phyloP scores from a whole-genome alignment of 352 stramenopile species.

The Globisporangium megalacanthum region DNA sequence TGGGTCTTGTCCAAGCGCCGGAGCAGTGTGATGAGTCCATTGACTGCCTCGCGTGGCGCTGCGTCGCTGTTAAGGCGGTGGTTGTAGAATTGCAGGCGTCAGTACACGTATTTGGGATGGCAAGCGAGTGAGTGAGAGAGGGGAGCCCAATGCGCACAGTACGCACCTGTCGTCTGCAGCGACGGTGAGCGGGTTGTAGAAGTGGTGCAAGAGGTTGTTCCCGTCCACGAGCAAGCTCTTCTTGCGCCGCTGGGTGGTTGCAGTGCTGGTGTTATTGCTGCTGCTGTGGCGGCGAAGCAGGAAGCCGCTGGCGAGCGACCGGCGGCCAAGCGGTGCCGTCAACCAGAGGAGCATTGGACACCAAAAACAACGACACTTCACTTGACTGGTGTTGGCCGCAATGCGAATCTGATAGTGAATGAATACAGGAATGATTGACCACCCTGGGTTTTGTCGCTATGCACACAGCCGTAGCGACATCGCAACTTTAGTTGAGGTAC shows the following conservation, averaged over 20 bases:
- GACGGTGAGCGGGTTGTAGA: conserved; percentile 36
- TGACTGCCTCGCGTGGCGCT: conserved; percentile 31
- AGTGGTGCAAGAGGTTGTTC: conserved; percentile 63
- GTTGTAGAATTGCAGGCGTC: too few relatives aligned
- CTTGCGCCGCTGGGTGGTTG: conserved; percentile 9
- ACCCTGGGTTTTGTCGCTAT: too few relatives aligned
- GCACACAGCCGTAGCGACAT: too few relatives aligned
- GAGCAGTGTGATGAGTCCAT: conserved; percentile 39
- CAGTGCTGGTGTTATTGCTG: not conserved
- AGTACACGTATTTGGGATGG: too few relatives aligned
- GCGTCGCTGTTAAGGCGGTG: conserved; percentile 17
- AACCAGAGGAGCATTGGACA: too few relatives aligned
- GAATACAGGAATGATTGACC: too few relatives aligned
- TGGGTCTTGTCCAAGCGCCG: conserved; percentile 44
- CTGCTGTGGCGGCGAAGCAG: not conserved
- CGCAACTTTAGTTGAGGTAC: too few relatives aligned
- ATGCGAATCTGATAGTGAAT: too few relatives aligned
- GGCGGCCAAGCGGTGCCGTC: not conserved
- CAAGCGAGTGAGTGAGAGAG: too few relatives aligned
- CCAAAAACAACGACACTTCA: too few relatives aligned
- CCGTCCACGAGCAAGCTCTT: conserved; percentile 56
- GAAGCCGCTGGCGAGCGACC: not conserved
- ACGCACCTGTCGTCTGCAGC: conserved; percentile 28
- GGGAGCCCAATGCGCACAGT: not conserved
- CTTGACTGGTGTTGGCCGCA: too few relatives aligned